phyloP scores from a whole-genome alignment of 2,329 filamentous ascomycete species.

The Botrytis aclada region DNA sequence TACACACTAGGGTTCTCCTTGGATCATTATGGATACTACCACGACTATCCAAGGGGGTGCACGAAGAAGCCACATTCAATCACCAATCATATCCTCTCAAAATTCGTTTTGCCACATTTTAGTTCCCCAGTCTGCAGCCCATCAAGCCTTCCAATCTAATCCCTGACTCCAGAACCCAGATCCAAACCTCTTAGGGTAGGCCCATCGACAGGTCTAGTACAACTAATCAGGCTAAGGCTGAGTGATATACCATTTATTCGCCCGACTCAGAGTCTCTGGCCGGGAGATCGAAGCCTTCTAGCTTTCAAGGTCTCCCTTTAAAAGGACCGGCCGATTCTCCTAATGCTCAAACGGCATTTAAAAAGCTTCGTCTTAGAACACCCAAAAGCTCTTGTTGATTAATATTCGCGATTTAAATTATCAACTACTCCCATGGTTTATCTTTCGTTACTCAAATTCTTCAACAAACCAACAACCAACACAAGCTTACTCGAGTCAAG shows the following conservation, averaged over 20 bases:
- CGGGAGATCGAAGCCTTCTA: not conserved
- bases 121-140: not conserved
- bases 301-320: constrained; percentile 3
- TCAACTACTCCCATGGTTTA: not conserved
- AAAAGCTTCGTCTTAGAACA: not conserved
- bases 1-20: not conserved
- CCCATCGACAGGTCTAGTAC: constrained; percentile 3
- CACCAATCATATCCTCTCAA: not conserved
- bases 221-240: constrained; percentile 18
- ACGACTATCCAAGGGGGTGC: not conserved
- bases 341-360: not conserved
- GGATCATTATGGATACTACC: not conserved
- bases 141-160: not conserved
- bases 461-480: not conserved
- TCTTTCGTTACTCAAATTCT: not conserved
- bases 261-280: not conserved
- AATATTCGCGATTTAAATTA: not conserved
- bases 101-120: not conserved
- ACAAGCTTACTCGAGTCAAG: constrained; percentile 1
- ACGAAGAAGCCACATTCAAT: not conserved
- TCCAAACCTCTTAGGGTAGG: not conserved
- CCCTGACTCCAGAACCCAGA: not conserved
- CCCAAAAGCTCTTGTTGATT: not conserved
- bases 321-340: constrained; percentile 10
- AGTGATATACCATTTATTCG: not conserved